Conservation (phyloP, 306 rosid species). For the Quercus dentata region DNA sequence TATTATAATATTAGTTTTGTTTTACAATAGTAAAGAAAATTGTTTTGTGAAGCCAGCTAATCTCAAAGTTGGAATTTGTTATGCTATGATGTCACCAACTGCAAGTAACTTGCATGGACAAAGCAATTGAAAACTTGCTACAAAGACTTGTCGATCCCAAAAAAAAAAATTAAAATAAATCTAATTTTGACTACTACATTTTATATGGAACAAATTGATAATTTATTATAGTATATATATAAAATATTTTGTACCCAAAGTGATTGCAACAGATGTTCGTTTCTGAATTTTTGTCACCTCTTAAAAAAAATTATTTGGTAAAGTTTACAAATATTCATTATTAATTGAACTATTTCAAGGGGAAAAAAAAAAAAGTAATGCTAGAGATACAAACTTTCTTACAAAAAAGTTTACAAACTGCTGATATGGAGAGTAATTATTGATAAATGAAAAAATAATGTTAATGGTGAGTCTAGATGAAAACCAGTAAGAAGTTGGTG, state of each 20-base stretch:
- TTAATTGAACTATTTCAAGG: too few relatives aligned
- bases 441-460: too few relatives aligned
- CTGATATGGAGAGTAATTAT: rapidly evolving
- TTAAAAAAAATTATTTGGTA: not conserved
- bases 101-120: not conserved
- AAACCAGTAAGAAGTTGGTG: too few relatives aligned
- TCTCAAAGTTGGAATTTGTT: not conserved
- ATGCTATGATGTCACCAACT: not conserved
- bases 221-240: not conserved
- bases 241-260: not conserved
- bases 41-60: not conserved
- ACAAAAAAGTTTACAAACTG: too few relatives aligned
- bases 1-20: not conserved
- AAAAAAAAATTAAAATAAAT: not conserved
- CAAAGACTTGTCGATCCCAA: not conserved
- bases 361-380: too few relatives aligned
- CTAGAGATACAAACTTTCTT: too few relatives aligned
- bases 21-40: not conserved
- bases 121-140: not conserved
- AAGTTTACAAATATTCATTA: too few relatives aligned
- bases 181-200: not conserved
- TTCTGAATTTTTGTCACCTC: not conserved
- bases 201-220: not conserved
- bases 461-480: too few relatives aligned
- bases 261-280: too few relatives aligned